Evolutionary conservation across 257 asterid genomes (phyloP).

Genomic region (Jasminum sambac): DNA sequence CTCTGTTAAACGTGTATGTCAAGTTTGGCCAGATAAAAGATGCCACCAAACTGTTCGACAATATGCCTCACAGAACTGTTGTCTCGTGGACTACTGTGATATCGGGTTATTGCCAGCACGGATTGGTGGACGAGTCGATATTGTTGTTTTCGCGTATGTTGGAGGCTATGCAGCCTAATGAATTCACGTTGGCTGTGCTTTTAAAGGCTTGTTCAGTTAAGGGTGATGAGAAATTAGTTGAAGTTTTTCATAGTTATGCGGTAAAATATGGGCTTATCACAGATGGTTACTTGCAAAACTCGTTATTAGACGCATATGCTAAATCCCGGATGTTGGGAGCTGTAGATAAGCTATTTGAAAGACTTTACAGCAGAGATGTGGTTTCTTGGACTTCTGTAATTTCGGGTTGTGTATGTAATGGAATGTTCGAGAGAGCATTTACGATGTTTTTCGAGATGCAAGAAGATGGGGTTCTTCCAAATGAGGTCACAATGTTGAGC

Average conservation of each 20-base stretch:
- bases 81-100: slow-evolving; percentile 58
- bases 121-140: slow-evolving; percentile 28
- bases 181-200: slow-evolving; percentile 42
- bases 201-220: slow-evolving; percentile 39
- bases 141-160: slow-evolving; percentile 34
- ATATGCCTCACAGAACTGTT: slow-evolving; percentile 47
- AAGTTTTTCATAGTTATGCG: slow-evolving; percentile 32
- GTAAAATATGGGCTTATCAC: slow-evolving; percentile 26
- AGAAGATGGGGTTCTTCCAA: slow-evolving; percentile 38
- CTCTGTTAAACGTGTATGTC: slow-evolving; percentile 30
- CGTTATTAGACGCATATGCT: slow-evolving; percentile 42
- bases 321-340: slow-evolving; percentile 34
- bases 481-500: slow-evolving; percentile 38
- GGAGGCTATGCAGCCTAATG: slow-evolving; percentile 50
- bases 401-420: slow-evolving; percentile 34
- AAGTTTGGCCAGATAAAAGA: slow-evolving; percentile 29
- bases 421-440: slow-evolving; percentile 33
- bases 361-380: slow-evolving; percentile 33
- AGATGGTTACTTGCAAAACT: slow-evolving; percentile 40
- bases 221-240: slow-evolving; percentile 29
- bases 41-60: slow-evolving; percentile 40
- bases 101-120: slow-evolving; percentile 32
- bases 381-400: slow-evolving; percentile 52
- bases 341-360: slow-evolving; percentile 32
- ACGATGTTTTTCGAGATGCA: slow-evolving; percentile 36